These are phyloP conservation scores for Aspergillus coremiiformis DNA, from an alignment of 495 filamentous ascomycete genomes.

Conservation along the genomic window DNA sequence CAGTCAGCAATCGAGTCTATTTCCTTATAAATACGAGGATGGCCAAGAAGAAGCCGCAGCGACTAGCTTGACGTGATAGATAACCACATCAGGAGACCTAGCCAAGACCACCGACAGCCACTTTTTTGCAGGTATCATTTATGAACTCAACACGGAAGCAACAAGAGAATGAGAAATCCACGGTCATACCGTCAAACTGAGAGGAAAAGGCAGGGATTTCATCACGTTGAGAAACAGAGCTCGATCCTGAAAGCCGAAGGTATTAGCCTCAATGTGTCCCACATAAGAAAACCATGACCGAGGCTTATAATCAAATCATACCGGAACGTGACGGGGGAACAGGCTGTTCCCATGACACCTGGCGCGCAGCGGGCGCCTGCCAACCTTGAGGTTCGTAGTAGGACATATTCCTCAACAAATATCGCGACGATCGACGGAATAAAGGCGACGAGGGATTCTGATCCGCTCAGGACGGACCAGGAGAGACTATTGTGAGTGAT, in stretches of 20 bases:
- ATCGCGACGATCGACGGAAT: slow-evolving; percentile 10
- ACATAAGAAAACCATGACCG: slow-evolving; percentile 7
- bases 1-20: slow-evolving; percentile 19
- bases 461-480: slow-evolving; percentile 25
- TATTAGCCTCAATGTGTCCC: slow-evolving; percentile 4
- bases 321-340: slow-evolving; percentile 83
- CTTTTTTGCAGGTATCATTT: neutral
- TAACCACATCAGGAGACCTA: slow-evolving; percentile 3
- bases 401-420: slow-evolving; percentile 52
- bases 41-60: neutral
- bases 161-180: neutral
- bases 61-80: neutral
- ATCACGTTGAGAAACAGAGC: slow-evolving; percentile 67
- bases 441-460: slow-evolving; percentile 23
- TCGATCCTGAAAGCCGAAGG: slow-evolving; percentile 53
- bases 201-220: slow-evolving; percentile 74
- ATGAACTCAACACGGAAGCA: neutral
- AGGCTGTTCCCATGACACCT: slow-evolving; percentile 75
- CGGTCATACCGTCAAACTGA: slow-evolving; percentile 78
- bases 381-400: slow-evolving; percentile 88
- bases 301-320: slow-evolving; percentile 30
- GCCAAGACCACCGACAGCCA: neutral
- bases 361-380: slow-evolving; percentile 56
- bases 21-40: neutral
- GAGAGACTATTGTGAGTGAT: slow-evolving; percentile 19